Evolutionary conservation across 2,329 filamentous ascomycete genomes (phyloP), one percentile per base, ranked within the genome.

Genomic region (Pseudogymnoascus destructans): DNA sequence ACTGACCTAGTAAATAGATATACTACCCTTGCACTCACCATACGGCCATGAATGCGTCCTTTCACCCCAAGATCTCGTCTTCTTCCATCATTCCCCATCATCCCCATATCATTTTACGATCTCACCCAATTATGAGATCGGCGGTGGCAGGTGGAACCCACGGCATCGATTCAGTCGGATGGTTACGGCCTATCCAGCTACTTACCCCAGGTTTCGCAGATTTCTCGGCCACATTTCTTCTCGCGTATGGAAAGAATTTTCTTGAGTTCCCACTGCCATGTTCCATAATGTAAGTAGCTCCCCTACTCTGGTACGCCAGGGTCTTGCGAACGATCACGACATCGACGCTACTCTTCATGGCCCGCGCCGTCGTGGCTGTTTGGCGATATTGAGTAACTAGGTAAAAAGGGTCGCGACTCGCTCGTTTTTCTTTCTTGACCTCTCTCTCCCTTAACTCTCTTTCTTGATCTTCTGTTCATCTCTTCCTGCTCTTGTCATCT

Each of bases 191-290:
- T 27, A 42, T 21, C 10, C 38, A 8, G 35, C 35, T 40, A 40
- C 38, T 25, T 49, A 49, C 42, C 42, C 42, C 42, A 30, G 42
- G 3, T 49, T 49, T 49, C 42, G 42, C 42, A 27, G 42, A 49
- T 49, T 49, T 49, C 42, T 49, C 42, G 42, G 42, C 42, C 42
- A 49, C 42, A 17, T 49, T 49, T 49, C 42, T 49, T 49, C 42
- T 49, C 42, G 42, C 42, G 4, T 49, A 49, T 11, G 23, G 23
- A 49, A 49, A 49, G 42, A 49, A 49, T 49, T 49, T 49, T 49
- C 42, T 17, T 7, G 10, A 49, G n/a, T 23, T 49, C 17, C 40
- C 40, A 49, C 42, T 49, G 42, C 42, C 13, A 11, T 49, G 42
- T 15, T 17, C n/a, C n/a, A 15, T 49, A 27, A 49, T 15, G 42